Conservation (phyloP, 2,329 filamentous ascomycete genomes). For the Penicillium sp. region DNA sequence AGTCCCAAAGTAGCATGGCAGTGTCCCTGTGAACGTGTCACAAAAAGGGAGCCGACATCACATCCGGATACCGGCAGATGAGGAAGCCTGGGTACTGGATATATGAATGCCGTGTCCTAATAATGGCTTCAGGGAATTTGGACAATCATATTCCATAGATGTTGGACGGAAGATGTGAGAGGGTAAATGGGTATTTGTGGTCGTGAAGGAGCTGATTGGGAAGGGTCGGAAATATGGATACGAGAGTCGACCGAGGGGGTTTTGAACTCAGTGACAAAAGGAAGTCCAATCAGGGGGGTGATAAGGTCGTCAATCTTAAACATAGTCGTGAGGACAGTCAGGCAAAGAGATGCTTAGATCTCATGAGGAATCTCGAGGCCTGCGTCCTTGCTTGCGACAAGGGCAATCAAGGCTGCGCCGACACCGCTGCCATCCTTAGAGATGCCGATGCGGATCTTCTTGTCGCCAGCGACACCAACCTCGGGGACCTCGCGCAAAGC, state of each 20-base stretch:
- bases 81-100: not conserved
- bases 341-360: slow-evolving; percentile 11
- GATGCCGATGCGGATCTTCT: slow-evolving; percentile 88
- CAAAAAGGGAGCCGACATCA: not conserved
- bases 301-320: not conserved
- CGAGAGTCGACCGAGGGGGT: not conserved
- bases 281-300: not conserved
- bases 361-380: slow-evolving; percentile 13
- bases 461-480: slow-evolving; percentile 76
- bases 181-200: slow-evolving; percentile 5
- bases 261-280: not conserved
- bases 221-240: not conserved
- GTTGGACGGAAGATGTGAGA: not conserved
- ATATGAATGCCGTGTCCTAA: slow-evolving; percentile 1
- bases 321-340: not conserved
- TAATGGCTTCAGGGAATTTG: slow-evolving; percentile 2
- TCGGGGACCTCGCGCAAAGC: slow-evolving; percentile 74
- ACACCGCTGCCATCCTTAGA: slow-evolving; percentile 95
- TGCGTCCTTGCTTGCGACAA: slow-evolving; percentile 68
- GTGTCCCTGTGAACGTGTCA: slow-evolving; percentile 2
- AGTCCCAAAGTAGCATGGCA: slow-evolving; percentile 12
- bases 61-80: not conserved
- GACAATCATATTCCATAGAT: slow-evolving; percentile 1
- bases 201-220: not conserved
- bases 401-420: slow-evolving; percentile 91